Evolutionary conservation across 2,329 filamentous ascomycete species (phyloP).

Genomic region (Alternaria novae-zelandiae): DNA sequence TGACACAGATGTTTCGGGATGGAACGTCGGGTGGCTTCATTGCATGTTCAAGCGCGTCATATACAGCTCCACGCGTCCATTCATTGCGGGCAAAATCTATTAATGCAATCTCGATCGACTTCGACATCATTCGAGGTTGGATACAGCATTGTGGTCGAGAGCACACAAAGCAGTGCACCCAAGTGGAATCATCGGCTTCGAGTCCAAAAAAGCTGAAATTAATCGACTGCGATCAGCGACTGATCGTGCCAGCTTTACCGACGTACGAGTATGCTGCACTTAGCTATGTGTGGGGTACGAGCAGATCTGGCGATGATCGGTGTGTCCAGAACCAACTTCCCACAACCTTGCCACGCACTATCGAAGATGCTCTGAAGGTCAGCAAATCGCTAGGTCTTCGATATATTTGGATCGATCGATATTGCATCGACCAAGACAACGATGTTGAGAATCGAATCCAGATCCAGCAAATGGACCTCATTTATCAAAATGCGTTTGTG

Average conservation of each 20-base stretch:
- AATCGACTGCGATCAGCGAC: background rate
- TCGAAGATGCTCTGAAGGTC: background rate
- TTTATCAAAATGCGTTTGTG: background rate
- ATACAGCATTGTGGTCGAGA: background rate
- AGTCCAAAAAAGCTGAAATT: background rate
- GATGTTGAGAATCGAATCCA: background rate
- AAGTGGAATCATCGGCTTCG: background rate
- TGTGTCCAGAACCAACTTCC: background rate
- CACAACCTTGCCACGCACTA: background rate
- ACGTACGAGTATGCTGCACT: background rate
- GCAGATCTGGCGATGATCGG: background rate
- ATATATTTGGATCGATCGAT: background rate
- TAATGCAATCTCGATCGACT: background rate
- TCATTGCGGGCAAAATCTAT: background rate
- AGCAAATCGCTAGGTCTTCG: background rate
- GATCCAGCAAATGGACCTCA: background rate
- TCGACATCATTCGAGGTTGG: background rate
- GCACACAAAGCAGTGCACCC: background rate
- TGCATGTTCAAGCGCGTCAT: background rate
- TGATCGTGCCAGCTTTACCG: background rate
- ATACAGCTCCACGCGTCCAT: fast-evolving
- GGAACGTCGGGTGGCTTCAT: background rate
- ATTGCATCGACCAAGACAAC: background rate
- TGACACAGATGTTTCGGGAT: too few species aligned
- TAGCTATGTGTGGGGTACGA: background rate